Evolutionary conservation across 306 rosid genomes (phyloP).

Genomic region (Vigna angularis): DNA sequence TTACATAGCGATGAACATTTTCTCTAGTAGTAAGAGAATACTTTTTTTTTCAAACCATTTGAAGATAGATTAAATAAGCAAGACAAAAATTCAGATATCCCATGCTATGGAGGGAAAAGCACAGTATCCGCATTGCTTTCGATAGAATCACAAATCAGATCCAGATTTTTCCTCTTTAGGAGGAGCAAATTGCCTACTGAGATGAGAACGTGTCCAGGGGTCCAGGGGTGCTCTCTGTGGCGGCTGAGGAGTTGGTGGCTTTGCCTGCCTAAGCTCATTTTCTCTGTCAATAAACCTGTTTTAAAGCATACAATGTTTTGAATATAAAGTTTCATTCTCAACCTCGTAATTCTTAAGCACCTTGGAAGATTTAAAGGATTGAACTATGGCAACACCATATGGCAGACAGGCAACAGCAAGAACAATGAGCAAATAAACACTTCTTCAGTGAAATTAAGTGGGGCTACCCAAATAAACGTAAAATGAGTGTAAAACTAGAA

Average conservation of each 20-base stretch:
- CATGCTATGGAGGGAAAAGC: neutral
- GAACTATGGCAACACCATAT: neutral
- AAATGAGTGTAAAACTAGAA: conserved; percentile 32
- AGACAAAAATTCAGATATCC: conserved; percentile 34
- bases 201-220: conserved; percentile 89
- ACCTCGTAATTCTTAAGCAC: conserved; percentile 27
- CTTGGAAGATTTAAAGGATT: neutral
- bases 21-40: neutral
- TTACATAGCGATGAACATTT: conserved; percentile 35
- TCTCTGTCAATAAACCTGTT: conserved; percentile 85
- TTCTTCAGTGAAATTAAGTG: neutral
- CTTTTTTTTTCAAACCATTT: conserved; percentile 19
- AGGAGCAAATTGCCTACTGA: conserved; percentile 76
- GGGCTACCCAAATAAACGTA: neutral
- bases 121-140: conserved; percentile 18
- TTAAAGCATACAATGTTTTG: conserved; percentile 13
- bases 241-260: conserved; percentile 81
- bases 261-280: conserved; percentile 86
- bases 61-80: conserved; percentile 23
- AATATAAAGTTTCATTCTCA: conserved; percentile 20
- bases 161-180: conserved; percentile 74
- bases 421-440: conserved; percentile 4
- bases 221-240: conserved; percentile 81
- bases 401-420: conserved; percentile 21
- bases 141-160: conserved; percentile 51